A percentile compares a stretch with the other conserved stretches of the same genome.
phyloP scores from a whole-genome alignment of 129 eudicot genomes.

The Sambucus nigra region DNA sequence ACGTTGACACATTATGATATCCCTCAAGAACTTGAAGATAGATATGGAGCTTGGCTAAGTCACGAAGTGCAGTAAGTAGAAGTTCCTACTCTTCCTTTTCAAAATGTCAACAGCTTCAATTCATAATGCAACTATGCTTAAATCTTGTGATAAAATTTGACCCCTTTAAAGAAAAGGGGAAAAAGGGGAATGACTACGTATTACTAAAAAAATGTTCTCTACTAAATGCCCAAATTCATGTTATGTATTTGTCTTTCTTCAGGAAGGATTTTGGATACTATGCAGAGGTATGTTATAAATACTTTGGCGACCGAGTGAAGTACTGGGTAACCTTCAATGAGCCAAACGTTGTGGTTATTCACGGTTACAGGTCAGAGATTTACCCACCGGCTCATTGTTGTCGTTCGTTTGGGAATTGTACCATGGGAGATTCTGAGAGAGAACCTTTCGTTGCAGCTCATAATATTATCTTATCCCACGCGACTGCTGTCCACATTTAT shows the following conservation, averaged over 20 bases:
- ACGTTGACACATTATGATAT: slow-evolving; percentile 59
- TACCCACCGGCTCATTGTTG: slow-evolving; percentile 71
- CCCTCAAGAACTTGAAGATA: slow-evolving; percentile 77
- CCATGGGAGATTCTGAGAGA: slow-evolving; percentile 49
- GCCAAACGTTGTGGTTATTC: slow-evolving; percentile 49
- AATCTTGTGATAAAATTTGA: not conserved
- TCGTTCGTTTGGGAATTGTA: slow-evolving; percentile 46
- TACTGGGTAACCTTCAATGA: slow-evolving; percentile 68
- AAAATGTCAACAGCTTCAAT: not conserved
- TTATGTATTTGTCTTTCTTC: slow-evolving; percentile 11
- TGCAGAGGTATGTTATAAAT: slow-evolving; percentile 52
- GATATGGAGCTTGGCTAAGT: slow-evolving; percentile 81
- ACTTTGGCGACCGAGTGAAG: slow-evolving; percentile 57
- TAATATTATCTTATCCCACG: slow-evolving; percentile 59
- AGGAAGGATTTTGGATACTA: slow-evolving; percentile 53
- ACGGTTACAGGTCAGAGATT: slow-evolving; percentile 53
- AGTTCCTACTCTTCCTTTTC: too few relatives aligned
- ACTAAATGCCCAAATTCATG: not conserved
- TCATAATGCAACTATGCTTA: not conserved
- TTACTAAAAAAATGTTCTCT: too few relatives aligned
- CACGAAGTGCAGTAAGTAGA: slow-evolving; percentile 35
- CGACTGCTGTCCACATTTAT: slow-evolving; percentile 42
- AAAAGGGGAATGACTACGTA: too few relatives aligned
- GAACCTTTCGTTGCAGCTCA: slow-evolving; percentile 74
- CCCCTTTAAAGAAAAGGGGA: too few relatives aligned